Percentiles rank a stretch among this genome's conserved stretches.
Evolutionary conservation across 345 rosid genomes (phyloP).

Genomic region (Capsella bursapastoris): DNA sequence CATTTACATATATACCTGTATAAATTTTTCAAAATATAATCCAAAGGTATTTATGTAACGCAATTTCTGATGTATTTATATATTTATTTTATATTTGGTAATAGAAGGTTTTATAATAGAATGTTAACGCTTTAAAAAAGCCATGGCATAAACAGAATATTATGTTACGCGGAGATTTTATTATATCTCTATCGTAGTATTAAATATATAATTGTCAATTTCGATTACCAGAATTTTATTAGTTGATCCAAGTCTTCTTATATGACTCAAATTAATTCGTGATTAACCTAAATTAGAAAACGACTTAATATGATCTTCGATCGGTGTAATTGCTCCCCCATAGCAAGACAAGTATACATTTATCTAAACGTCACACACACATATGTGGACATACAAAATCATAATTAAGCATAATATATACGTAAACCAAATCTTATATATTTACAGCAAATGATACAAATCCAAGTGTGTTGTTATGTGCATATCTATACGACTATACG

Average conservation of each 20-base stretch:
- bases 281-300: conserved; percentile 27
- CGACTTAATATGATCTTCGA: conserved; percentile 29
- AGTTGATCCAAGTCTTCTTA: conserved; percentile 27
- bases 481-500: neutral
- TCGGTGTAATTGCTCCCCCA: conserved; percentile 40
- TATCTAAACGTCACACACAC: conserved; percentile 6
- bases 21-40: neutral
- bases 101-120: neutral
- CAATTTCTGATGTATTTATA: neutral
- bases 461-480: conserved; percentile 25
- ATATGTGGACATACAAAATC: conserved; percentile 3
- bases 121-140: neutral
- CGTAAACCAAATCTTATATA: neutral
- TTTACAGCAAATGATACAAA: conserved; percentile 20
- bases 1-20: neutral
- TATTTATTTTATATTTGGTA: too few relatives aligned
- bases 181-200: too few relatives aligned
- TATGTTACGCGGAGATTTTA: neutral
- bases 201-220: neutral
- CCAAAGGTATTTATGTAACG: neutral
- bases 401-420: neutral
- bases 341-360: conserved; percentile 33
- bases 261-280: conserved; percentile 15
- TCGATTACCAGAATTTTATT: neutral
- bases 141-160: neutral